Percentiles rank a stretch among this genome's conserved stretches.
phyloP scores from a whole-genome alignment of 306 rosid species.

The Cercis canadensis region DNA sequence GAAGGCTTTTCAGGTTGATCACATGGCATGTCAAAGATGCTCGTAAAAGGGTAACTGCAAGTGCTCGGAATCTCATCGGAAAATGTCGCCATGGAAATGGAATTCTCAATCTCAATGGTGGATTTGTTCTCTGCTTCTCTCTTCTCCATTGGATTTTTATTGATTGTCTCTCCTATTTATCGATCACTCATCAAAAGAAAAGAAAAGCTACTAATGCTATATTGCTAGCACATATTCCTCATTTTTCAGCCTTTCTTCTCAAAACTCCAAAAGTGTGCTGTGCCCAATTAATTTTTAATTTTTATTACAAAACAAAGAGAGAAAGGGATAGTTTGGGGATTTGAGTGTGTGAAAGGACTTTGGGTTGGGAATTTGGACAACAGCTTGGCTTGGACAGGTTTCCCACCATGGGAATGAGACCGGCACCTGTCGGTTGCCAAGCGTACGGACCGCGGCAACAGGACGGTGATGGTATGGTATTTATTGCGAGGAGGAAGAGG shows the following conservation, averaged over 20 bases:
- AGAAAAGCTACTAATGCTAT: background rate
- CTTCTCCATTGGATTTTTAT: constrained; percentile 54
- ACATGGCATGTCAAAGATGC: constrained; percentile 59
- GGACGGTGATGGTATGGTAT: constrained; percentile 46
- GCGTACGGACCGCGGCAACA: constrained; percentile 47
- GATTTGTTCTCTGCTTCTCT: constrained; percentile 44
- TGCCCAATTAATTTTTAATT: constrained; percentile 30
- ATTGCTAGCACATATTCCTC: constrained; percentile 54
- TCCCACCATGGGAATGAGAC: constrained; percentile 65
- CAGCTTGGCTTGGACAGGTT: constrained; percentile 66
- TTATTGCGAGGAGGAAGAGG: constrained; percentile 44
- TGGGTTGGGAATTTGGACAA: constrained; percentile 68
- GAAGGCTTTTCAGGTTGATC: constrained; percentile 35
- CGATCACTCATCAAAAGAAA: background rate
- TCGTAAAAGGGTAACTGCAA: constrained; percentile 37
- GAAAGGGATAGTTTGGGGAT: constrained; percentile 34
- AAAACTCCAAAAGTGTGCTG: constrained; percentile 43
- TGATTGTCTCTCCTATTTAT: constrained; percentile 10
- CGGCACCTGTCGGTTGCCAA: constrained; percentile 59
- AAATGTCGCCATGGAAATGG: constrained; percentile 39
- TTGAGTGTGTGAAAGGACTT: constrained; percentile 49
- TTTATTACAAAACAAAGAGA: constrained; percentile 22
- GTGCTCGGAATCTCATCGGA: constrained; percentile 56
- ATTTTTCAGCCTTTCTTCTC: constrained; percentile 42
- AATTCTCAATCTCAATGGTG: constrained; percentile 46